These are phyloP conservation scores for Fusarium napiforme DNA, from an alignment of 2,329 filamentous ascomycete genomes.

Conservation along the genomic window DNA sequence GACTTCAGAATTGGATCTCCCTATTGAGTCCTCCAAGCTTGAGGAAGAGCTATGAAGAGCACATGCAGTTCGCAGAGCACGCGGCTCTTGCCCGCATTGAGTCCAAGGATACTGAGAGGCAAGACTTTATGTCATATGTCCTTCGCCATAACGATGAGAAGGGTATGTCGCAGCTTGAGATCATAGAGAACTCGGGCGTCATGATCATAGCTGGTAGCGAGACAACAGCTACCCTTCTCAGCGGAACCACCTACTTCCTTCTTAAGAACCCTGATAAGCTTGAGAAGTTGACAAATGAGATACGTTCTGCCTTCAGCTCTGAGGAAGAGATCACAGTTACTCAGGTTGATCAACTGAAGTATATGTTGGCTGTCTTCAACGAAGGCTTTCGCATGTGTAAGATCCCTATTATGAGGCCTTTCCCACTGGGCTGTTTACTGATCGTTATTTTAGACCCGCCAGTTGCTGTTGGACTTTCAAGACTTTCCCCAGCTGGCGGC, in stretches of 20 bases:
- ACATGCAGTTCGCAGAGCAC: constrained; percentile 1
- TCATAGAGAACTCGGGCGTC: neutral
- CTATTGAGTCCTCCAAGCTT: neutral
- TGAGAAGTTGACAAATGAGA: neutral
- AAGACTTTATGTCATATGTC: constrained; percentile 12
- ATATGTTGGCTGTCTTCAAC: neutral
- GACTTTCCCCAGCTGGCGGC: neutral
- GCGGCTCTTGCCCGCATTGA: neutral
- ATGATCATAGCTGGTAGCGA: constrained; percentile 8
- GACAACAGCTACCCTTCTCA: constrained; percentile 1
- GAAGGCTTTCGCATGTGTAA: constrained; percentile 4
- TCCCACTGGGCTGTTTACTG: accelerated
- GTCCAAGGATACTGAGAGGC: neutral
- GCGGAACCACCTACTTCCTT: neutral
- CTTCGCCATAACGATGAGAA: constrained; percentile 13
- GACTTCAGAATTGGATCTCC: neutral
- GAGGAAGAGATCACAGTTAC: constrained; percentile 2
- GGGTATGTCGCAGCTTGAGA: constrained; percentile 4
- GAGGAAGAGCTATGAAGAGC: neutral
- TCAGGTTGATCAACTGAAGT: neutral
- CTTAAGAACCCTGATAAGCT: neutral
- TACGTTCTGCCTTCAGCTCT: neutral
- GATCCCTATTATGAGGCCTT: accelerated
- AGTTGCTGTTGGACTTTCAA: neutral
- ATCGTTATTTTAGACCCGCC: neutral